phyloP scores from a whole-genome alignment of 2,329 filamentous ascomycete genomes.

The Aspergillus latus region DNA sequence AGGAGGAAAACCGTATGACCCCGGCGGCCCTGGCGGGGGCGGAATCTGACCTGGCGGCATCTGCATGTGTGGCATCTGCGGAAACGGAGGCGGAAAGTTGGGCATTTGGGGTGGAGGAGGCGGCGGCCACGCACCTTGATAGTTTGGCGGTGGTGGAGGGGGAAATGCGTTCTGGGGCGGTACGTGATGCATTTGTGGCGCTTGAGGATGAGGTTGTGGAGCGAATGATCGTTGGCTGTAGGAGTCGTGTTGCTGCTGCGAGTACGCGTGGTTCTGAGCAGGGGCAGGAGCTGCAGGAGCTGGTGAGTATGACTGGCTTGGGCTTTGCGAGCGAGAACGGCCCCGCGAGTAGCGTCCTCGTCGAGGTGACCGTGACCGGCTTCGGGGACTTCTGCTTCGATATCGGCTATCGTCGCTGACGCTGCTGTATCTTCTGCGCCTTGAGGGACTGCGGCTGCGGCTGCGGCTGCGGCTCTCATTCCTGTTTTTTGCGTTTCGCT shows the following conservation, averaged over 20 bases:
- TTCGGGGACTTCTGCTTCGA: background rate
- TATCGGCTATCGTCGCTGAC: background rate
- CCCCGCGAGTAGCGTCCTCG: background rate
- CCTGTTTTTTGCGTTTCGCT: slow-evolving; percentile 37
- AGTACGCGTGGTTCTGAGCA: slow-evolving; percentile 11
- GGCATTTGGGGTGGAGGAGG: slow-evolving; percentile 33
- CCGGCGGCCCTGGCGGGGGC: slow-evolving; percentile 24
- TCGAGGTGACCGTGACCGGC: background rate
- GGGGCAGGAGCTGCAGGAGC: slow-evolving; percentile 1
- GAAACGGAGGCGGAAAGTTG: slow-evolving; percentile 28
- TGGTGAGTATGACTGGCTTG: background rate
- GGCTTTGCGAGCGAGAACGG: background rate
- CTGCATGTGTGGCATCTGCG: slow-evolving; percentile 12
- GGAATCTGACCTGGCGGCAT: slow-evolving; percentile 16
- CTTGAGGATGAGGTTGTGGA: slow-evolving; percentile 19
- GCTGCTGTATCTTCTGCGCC: background rate
- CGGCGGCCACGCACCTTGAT: slow-evolving; percentile 38
- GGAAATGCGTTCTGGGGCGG: slow-evolving; percentile 8
- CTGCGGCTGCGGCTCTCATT: slow-evolving; percentile 40
- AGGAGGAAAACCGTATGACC: slow-evolving; percentile 35
- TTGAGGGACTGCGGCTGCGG: background rate
- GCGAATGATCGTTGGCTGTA: slow-evolving; percentile 14
- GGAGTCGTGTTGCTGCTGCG: slow-evolving; percentile 7
- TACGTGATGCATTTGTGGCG: slow-evolving; percentile 16
- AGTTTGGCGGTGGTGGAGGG: slow-evolving; percentile 36